These are phyloP conservation scores for Blastobotrys indianensis DNA, from an alignment of 1,139 yeast species.

Conservation along the genomic window DNA sequence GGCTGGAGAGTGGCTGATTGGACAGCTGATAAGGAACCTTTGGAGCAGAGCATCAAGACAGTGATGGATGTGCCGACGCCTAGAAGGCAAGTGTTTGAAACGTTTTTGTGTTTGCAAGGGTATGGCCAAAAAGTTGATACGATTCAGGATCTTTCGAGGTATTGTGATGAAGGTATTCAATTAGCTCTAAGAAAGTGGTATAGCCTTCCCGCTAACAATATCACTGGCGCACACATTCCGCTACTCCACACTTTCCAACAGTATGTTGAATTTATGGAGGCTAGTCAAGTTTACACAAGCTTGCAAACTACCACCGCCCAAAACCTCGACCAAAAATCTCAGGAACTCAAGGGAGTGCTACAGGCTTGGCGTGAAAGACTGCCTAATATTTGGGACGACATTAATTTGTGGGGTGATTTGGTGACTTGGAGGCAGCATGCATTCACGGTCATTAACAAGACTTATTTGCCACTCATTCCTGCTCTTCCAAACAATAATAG, in stretches of 20 bases:
- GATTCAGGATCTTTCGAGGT: conserved; percentile 65
- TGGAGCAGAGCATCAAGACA: conserved; percentile 89
- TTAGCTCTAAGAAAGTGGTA: conserved; percentile 91
- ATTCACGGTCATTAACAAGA: conserved; percentile 92
- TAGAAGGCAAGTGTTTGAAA: conserved; percentile 89
- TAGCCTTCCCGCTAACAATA: conserved; percentile 66
- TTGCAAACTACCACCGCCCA: conserved; percentile 87
- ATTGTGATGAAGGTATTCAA: conserved; percentile 96
- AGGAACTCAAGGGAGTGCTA: conserved; percentile 85
- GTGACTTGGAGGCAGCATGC: conserved; percentile 99
- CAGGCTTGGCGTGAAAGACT: conserved; percentile 98
- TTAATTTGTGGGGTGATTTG: conserved; percentile 93
- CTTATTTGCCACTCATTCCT: conserved; percentile 88
- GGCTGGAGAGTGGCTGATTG: conserved; percentile 99
- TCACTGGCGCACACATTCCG: conserved; percentile 84
- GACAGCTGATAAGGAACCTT: conserved; percentile 90
- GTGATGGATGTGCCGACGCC: conserved; percentile 99
- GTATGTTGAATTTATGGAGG: conserved; percentile 96
- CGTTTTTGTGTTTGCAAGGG: conserved; percentile 87
- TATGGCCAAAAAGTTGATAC: conserved; percentile 87
- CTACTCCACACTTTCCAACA: conserved; percentile 93
- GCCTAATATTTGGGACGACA: conserved; percentile 96
- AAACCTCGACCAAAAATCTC: conserved; percentile 85
- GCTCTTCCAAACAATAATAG: conserved; percentile 72
- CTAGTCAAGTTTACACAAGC: conserved; percentile 88